Base-by-base conservation (phyloP, 306 rosid genomes). In the Bauhinia variegata region DNA sequence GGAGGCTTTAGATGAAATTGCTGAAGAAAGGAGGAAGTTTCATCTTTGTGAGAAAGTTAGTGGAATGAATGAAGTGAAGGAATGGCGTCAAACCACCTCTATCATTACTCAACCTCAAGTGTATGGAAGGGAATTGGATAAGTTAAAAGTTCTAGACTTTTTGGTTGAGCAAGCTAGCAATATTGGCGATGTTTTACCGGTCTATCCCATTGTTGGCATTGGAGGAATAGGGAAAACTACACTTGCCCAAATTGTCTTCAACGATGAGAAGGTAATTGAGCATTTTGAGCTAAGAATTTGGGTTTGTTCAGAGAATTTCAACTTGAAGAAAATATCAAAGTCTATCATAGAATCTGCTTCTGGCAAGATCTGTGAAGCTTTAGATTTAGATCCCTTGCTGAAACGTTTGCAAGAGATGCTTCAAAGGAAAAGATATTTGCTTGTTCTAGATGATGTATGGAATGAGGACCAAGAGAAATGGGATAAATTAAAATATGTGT, bases 391-490 rank as follows among this genome's bases (percentile, higher is more conserved):
- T 32, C 51, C 68, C 5, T 54, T 51, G 18, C 76, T 30, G 12
- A 62, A 12, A 8, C 12, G 16, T 28, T 30, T 42, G 33, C 75
- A 33, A 55, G 69, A 64, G 0, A 17, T 28, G 16, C 52, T 81
- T 1, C 16, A 30, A 5, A 13, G 55, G 1, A 77, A 60, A 17
- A 60, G 56, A 15, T 77, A 42, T 49, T 39, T 81, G 2, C 53
- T 81, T 13, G 80, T 81, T 32, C 49, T 81, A 8, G 82, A 81
- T 14, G 82, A 77, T 41, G 63, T 81, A 31, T 77, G 83, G 83
- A 78, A 67, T 60, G 80, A 74, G 1, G 63, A 74, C 39, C 65
- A 56, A 12, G 70, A 55, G 14, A 31, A 66, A n/a, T 77, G 80
- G 83, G 77, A 54, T 31, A 34, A 5, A 38, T 13, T 81, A 71